Base-by-base conservation (phyloP, 257 asterid species). In the Cruciata laevipes region DNA sequence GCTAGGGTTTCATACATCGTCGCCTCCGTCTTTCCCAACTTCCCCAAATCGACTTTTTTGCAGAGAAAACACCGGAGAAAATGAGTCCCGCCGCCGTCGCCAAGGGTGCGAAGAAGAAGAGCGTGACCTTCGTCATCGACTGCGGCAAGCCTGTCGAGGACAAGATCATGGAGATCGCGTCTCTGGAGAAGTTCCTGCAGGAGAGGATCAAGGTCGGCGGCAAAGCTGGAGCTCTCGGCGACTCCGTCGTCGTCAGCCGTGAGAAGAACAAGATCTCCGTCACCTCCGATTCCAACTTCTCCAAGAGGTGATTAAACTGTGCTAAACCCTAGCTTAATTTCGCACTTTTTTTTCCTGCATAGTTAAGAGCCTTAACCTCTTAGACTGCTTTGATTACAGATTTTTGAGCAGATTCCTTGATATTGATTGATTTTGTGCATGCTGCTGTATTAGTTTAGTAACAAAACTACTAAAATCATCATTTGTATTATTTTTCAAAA, bases 131-230 rank as follows among this genome's bases (percentile, higher is more conserved):
- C 71, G 81, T 78, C 52, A 81, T 81, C 32, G 86, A 81, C 69
- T 81, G 86, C 35, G 40, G 76, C 20, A 81, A 81, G 80, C 86
- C 86, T 9, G 86, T 81, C 40, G 86, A 81, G 62, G 83, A 81
- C 66, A 81, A 66, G 76, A 81, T 81, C 70, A 81, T 81, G 86
- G 86, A 81, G 13, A 81, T 81, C 20, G 72, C 83, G 38, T 81
- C 86, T 0, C 63, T 81, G 70, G 86, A 81, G 70, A 81, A 81
- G 69, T 81, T 76, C 77, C 83, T 81, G 10, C 86, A 81, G 68
- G 86, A 81, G 63, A 75, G 86, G 49, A 81, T 81, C 73, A 81
- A 81, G 49, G 86, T 81, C n/a, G 86, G 83, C 33, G 86, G 86
- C 21, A 81, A 81, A 66, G 61, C 86, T 47, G 86, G 83, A 23